Evolutionary conservation across 805 yeast species (phyloP).

Genomic region (Priceomyces castillae): DNA sequence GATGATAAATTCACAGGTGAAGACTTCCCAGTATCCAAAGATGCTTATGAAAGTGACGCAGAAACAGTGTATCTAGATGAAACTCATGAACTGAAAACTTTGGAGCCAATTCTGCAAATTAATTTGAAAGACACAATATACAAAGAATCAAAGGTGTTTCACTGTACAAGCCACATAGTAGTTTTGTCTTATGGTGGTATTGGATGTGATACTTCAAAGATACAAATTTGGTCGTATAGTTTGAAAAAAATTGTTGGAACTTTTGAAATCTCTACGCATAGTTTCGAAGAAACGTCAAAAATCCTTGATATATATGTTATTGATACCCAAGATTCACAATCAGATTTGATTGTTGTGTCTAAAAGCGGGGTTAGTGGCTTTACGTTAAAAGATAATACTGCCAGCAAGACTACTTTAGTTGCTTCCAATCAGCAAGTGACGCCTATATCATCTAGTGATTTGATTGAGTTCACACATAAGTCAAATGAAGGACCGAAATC

Average conservation of each 20-base stretch:
- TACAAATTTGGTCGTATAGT: background rate
- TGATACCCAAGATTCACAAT: background rate
- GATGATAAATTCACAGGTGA: conserved; percentile 5
- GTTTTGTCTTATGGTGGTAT: conserved; percentile 9
- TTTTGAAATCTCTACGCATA: background rate
- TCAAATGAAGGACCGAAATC: conserved; percentile 2
- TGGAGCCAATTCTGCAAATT: conserved; percentile 2
- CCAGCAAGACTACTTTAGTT: background rate
- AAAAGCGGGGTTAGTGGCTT: conserved; percentile 4
- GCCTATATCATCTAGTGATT: conserved; percentile 5
- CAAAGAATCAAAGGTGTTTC: conserved; percentile 12
- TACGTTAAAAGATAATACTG: background rate
- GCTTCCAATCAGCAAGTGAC: background rate
- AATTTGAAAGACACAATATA: conserved; percentile 7
- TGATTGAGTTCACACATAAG: conserved; percentile 15
- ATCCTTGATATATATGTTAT: conserved; percentile 12
- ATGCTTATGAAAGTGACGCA: conserved; percentile 22
- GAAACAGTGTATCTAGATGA: conserved; percentile 28
- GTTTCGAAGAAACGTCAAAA: background rate
- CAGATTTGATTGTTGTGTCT: conserved; percentile 8
- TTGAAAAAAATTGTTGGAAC: background rate
- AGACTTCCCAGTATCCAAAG: background rate
- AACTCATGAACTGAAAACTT: conserved; percentile 5
- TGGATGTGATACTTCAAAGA: background rate
- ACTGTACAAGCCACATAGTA: conserved; percentile 8